Evolutionary conservation across 2,329 filamentous ascomycete genomes (phyloP), one percentile per base, ranked within the genome.

Genomic region (Lasiodiplodia theobromae): DNA sequence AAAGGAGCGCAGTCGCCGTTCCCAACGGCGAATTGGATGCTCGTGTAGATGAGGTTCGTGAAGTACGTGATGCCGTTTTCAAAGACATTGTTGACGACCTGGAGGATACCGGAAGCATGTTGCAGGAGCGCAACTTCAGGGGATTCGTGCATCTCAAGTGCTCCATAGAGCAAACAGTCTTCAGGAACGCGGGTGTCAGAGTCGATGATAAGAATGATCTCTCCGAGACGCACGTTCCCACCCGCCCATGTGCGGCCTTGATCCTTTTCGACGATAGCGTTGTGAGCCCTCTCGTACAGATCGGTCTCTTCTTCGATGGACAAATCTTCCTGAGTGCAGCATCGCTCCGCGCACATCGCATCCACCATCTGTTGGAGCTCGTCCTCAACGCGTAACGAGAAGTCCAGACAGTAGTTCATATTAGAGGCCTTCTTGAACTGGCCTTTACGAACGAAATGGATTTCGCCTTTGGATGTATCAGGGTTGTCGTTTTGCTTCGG

Each of bases 151-250:
- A 71, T 71, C 47, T 71, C 70, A 21, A 60, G 28, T 2, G 70
- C 70, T 7, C 69, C 70, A 12, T 69, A 69, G 1, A 71, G n/a
- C 52, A 71, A 64, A 52, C 70, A 71, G 49, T 71, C 70, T 12
- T 56, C 68, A 14, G 70, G 70, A 31, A 71, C 69, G 21, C 68
- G 69, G 2, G 70, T 71, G 47, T 71, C 70, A 10, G 70, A 71
- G 49, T 71, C 70, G 28, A 71, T 89, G 70, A 91, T 81, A 52
- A 89, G 80, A 69, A 92, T 91, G 74, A 91, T 92, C 78, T 93
- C 91, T 69, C 91, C 91, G 23, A 93, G 81, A 52, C 91, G 90
- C 72, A 93, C 89, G 76, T 93, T 92, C 68, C 91, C 91, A 74
- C 91, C 90, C 38, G 91, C 91, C 88, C 88, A 91, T n/a, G 89